Evolutionary conservation across 2,329 filamentous ascomycete genomes (phyloP).

Genomic region (Penicillium decumbens): DNA sequence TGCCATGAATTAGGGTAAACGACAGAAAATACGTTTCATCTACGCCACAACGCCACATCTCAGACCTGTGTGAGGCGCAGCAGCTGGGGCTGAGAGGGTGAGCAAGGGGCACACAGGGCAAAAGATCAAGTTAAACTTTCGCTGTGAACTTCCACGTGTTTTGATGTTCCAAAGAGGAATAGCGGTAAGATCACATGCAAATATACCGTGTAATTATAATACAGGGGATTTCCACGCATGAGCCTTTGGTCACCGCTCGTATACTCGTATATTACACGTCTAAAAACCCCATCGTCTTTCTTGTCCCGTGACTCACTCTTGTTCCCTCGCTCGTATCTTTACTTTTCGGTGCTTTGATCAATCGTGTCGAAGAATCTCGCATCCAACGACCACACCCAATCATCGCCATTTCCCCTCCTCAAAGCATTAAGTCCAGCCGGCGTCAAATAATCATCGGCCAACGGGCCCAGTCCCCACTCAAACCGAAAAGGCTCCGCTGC

Average conservation of each 20-base stretch:
- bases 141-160: neutral
- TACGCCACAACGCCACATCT: neutral
- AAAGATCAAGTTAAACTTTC: too few species aligned
- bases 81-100: neutral
- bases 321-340: neutral
- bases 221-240: too few species aligned
- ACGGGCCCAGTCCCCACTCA: slow-evolving; percentile 18
- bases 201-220: neutral
- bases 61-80: neutral
- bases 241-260: too few species aligned
- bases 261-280: neutral
- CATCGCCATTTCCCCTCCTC: neutral
- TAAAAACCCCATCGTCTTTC: too few species aligned
- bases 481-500: slow-evolving; percentile 25
- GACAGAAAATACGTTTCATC: neutral
- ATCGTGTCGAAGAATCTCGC: neutral
- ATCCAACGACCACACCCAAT: neutral
- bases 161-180: neutral
- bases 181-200: neutral
- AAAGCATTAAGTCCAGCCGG: neutral
- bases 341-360: neutral
- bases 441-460: slow-evolving; percentile 1
- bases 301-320: neutral
- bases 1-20: neutral
- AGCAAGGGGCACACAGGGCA: neutral